Conservation (phyloP, 306 rosid genomes). For the Neltuma alba region DNA sequence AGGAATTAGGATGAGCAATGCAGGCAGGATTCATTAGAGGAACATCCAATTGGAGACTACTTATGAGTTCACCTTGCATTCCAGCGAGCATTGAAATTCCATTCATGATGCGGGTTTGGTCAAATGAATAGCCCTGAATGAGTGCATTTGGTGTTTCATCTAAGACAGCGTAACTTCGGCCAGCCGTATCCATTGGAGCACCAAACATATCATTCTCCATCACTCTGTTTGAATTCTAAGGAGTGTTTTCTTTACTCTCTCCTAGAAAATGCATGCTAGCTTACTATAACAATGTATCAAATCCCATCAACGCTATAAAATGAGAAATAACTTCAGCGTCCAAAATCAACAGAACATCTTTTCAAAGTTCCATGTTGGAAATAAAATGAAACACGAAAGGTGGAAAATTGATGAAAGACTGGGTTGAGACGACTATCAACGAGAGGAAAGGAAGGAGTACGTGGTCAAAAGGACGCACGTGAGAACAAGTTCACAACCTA, state of each 20-base stretch:
- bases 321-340: neutral
- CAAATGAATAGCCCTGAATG: slow-evolving; percentile 43
- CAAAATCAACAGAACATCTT: neutral
- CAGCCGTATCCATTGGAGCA: slow-evolving; percentile 38
- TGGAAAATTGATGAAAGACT: neutral
- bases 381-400: neutral
- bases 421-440: slow-evolving; percentile 1
- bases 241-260: neutral
- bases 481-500: slow-evolving; percentile 36
- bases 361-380: neutral
- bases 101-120: slow-evolving; percentile 41
- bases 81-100: slow-evolving; percentile 47
- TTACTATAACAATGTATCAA: neutral
- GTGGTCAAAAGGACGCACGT: slow-evolving; percentile 16
- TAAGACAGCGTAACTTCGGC: slow-evolving; percentile 34
- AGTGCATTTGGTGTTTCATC: slow-evolving; percentile 50
- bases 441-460: neutral
- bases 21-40: slow-evolving; percentile 31
- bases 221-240: neutral
- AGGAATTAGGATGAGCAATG: slow-evolving; percentile 36
- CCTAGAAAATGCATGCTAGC: neutral
- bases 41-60: slow-evolving; percentile 30
- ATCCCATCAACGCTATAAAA: neutral
- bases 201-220: slow-evolving; percentile 53
- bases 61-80: slow-evolving; percentile 39